Percentiles rank a stretch among this genome's conserved stretches.
Evolutionary conservation across 2,329 filamentous ascomycete genomes (phyloP).

Genomic region (Penicillium sp.): DNA sequence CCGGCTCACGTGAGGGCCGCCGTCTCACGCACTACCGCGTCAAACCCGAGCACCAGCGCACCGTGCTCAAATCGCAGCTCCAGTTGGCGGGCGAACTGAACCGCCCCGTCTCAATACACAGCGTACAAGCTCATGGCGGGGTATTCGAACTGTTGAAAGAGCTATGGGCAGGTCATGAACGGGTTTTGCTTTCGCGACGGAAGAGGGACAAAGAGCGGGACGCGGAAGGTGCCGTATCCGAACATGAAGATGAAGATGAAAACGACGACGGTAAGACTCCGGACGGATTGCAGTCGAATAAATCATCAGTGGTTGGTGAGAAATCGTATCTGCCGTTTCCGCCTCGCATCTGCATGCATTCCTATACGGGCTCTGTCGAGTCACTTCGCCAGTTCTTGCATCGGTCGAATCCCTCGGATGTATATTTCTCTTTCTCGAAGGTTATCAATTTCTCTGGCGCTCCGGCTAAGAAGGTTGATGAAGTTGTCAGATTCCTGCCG

Average conservation of each 20-base stretch:
- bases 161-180: constrained; percentile 60
- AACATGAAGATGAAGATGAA: constrained; percentile 15
- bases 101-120: constrained; percentile 61
- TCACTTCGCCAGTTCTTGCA: constrained; percentile 75
- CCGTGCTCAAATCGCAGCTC: constrained; percentile 58
- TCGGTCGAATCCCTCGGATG: constrained; percentile 66
- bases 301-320: neutral
- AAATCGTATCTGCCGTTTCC: constrained; percentile 64
- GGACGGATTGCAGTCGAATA: neutral
- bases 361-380: constrained; percentile 77
- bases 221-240: constrained; percentile 32
- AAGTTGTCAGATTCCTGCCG: constrained; percentile 70
- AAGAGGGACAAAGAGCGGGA: constrained; percentile 41
- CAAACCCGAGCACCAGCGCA: constrained; percentile 57
- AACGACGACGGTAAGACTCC: neutral
- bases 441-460: constrained; percentile 71
- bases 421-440: constrained; percentile 87
- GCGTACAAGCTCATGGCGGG: constrained; percentile 62
- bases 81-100: constrained; percentile 58
- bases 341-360: constrained; percentile 88
- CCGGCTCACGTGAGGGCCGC: constrained; percentile 61
- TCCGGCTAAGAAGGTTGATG: constrained; percentile 57
- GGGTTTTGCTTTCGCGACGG: constrained; percentile 49
- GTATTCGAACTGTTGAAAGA: constrained; percentile 57
- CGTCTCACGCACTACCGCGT: constrained; percentile 58